Evolutionary conservation across 2,329 filamentous ascomycete genomes (phyloP).

Genomic region (Aspergillus brasiliensis): DNA sequence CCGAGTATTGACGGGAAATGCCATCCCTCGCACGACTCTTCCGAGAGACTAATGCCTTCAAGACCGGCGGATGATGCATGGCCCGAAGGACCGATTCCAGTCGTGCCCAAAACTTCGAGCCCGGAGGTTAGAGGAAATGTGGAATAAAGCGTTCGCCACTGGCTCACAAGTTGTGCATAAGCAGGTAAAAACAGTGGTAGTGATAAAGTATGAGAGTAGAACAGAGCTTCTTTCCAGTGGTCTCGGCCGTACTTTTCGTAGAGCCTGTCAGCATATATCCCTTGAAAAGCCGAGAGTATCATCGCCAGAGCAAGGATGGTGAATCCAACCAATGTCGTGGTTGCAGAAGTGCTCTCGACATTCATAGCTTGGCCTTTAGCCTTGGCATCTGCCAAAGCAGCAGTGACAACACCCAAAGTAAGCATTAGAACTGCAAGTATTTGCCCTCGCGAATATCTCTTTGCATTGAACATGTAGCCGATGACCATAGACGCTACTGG

Average conservation of each 20-base stretch:
- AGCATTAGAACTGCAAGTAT: slow-evolving; percentile 78
- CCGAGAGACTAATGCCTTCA: neutral
- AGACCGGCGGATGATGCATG: neutral
- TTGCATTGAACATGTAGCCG: slow-evolving; percentile 78
- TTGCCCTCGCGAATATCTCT: slow-evolving; percentile 78
- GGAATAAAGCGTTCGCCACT: slow-evolving; percentile 38
- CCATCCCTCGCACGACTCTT: neutral
- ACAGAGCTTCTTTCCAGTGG: slow-evolving; percentile 93
- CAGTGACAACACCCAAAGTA: slow-evolving; percentile 81
- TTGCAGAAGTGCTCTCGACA: slow-evolving; percentile 27
- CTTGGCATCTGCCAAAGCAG: slow-evolving; percentile 85
- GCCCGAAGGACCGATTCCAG: neutral
- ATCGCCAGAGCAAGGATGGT: slow-evolving; percentile 84
- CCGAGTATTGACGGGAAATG: neutral
- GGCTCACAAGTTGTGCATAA: slow-evolving; percentile 36
- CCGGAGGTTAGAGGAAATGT: slow-evolving; percentile 37
- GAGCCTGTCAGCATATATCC: slow-evolving; percentile 88
- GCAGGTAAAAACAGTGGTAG: slow-evolving; percentile 48
- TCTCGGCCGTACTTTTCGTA: slow-evolving; percentile 78
- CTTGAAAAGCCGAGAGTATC: slow-evolving; percentile 88
- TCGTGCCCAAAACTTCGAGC: slow-evolving; percentile 10
- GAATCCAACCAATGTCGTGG: slow-evolving; percentile 63
- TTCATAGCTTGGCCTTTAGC: slow-evolving; percentile 63
- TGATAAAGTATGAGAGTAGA: slow-evolving; percentile 72
- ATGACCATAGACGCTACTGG: slow-evolving; percentile 94